Percentiles rank a stretch among this genome's conserved stretches.
Conservation (phyloP, 31 red algal species). For the Odonthalia washingtoniensis region DNA sequence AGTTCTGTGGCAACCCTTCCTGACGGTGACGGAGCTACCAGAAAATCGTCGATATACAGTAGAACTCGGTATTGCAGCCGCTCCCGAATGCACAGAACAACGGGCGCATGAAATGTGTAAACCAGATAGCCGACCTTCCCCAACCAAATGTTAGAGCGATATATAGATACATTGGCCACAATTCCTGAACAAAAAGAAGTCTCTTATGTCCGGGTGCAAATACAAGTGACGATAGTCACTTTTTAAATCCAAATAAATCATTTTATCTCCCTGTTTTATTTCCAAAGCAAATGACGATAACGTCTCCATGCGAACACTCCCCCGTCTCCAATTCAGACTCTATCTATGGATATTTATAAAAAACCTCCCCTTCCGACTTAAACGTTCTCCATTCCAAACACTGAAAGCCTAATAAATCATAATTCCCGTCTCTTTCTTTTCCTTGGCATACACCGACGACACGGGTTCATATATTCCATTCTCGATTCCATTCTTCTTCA, state of each 20-base stretch:
- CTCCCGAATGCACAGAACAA: constrained; percentile 7
- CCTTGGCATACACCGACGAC: neutral
- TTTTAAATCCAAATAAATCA: constrained; percentile 47
- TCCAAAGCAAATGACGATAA: constrained; percentile 20
- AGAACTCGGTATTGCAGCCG: neutral
- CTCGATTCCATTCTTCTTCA: constrained; percentile 8
- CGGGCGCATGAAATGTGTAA: constrained; percentile 19
- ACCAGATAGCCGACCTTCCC: constrained; percentile 15
- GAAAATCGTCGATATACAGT: constrained; percentile 38
- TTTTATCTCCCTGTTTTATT: neutral
- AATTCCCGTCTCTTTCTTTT: neutral
- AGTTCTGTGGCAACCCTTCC: neutral
- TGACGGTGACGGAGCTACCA: neutral
- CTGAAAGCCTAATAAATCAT: constrained; percentile 30
- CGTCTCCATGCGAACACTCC: constrained; percentile 36
- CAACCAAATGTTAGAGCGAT: constrained; percentile 34
- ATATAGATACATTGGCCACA: constrained; percentile 11
- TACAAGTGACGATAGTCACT: constrained; percentile 25
- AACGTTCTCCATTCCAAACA: constrained; percentile 1
- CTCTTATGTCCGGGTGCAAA: constrained; percentile 21
- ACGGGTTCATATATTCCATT: neutral
- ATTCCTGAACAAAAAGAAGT: constrained; percentile 39
- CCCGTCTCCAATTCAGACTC: neutral
- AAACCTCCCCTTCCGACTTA: constrained; percentile 18
- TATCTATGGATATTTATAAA: neutral